phyloP scores from a whole-genome alignment of 768 basidiomycete genomes.

The Gelatoporia subvermispora region DNA sequence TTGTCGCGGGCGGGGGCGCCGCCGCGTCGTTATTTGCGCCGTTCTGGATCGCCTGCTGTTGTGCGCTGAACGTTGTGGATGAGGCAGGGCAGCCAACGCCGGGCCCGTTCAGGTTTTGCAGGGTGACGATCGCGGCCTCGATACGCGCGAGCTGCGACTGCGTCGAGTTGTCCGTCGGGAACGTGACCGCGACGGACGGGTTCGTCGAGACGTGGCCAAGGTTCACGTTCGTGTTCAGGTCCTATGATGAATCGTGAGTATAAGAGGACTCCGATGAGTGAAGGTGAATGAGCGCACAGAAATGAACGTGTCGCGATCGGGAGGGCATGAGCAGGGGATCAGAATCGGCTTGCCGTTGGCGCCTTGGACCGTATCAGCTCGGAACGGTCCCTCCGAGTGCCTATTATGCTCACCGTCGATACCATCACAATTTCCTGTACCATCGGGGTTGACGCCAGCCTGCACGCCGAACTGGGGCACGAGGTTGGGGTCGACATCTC shows the following conservation, averaged over 20 bases:
- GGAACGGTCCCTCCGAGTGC: background rate
- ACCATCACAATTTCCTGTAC: constrained; percentile 25
- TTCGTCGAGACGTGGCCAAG: constrained; percentile 40
- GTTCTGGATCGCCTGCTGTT: constrained; percentile 13
- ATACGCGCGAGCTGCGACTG: constrained; percentile 37
- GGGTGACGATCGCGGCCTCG: constrained; percentile 52
- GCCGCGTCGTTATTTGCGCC: constrained; percentile 1
- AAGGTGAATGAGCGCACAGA: constrained; percentile 1
- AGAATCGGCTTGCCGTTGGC: constrained; percentile 18
- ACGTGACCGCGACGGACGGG: constrained; percentile 32
- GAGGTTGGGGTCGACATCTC: constrained; percentile 40
- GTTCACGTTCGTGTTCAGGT: constrained; percentile 34
- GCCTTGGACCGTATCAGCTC: background rate
- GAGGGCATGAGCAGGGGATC: constrained; percentile 36
- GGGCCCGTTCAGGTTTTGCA: constrained; percentile 65
- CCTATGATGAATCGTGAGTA: constrained; percentile 12
- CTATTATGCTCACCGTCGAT: constrained; percentile 4
- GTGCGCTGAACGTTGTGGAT: constrained; percentile 51
- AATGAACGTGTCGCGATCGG: constrained; percentile 20
- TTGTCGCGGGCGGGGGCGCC: constrained; percentile 4
- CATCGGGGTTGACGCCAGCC: constrained; percentile 27
- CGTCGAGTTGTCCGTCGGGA: constrained; percentile 37
- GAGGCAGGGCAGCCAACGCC: constrained; percentile 63
- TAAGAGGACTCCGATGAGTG: background rate
- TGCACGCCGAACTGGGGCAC: constrained; percentile 29